Percentiles rank a stretch among this genome's conserved stretches.
phyloP scores from a whole-genome alignment of 306 rosid species.

The Astragalus glycyphyllos region DNA sequence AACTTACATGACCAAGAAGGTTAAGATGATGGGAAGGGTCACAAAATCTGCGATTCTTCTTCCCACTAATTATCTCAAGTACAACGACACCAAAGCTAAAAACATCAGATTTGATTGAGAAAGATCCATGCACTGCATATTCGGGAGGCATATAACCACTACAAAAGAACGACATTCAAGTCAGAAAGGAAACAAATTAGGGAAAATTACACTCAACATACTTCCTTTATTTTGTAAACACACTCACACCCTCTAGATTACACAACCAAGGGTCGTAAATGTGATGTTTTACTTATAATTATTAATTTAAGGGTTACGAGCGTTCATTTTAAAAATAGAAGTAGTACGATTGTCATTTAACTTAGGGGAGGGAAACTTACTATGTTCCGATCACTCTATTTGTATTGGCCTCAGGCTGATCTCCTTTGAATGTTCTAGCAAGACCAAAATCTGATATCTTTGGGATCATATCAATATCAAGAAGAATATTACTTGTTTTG shows the following conservation, averaged over 20 bases:
- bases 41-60: background rate
- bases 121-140: background rate
- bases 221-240: no score
- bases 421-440: conserved; percentile 18
- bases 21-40: conserved; percentile 29
- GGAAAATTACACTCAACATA: no score
- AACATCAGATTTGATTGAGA: conserved; percentile 31
- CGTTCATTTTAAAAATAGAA: no score
- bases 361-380: background rate
- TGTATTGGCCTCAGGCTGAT: conserved; percentile 28
- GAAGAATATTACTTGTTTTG: no score
- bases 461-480: conserved; percentile 10
- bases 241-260: no score
- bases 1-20: conserved; percentile 31
- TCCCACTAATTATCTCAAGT: conserved; percentile 33
- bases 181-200: no score
- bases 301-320: no score
- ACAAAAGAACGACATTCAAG: background rate
- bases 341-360: no score
- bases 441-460: conserved; percentile 40
- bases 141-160: background rate
- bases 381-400: conserved; percentile 31
- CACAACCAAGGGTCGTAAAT: no score
- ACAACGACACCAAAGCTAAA: conserved; percentile 36
- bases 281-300: no score